Percentiles rank a stretch among this genome's conserved stretches.
Conservation (phyloP, 2,329 filamentous ascomycete genomes). For the Thyridium curvatum region DNA sequence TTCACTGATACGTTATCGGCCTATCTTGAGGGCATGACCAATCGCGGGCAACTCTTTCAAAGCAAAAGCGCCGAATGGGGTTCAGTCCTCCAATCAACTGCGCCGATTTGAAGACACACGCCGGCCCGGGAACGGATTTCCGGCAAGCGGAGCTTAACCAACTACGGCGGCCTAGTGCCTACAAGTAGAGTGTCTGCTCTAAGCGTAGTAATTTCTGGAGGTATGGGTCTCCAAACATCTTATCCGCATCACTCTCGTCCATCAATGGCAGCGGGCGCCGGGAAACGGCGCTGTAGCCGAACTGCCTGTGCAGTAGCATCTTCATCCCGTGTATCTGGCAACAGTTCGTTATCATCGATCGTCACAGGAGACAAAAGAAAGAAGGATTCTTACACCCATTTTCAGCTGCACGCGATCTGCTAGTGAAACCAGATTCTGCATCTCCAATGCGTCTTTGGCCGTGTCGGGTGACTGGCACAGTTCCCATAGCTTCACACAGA, state of each 20-base stretch:
- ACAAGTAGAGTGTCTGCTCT: too few relatives aligned
- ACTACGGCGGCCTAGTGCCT: too few relatives aligned
- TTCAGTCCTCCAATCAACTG: too few relatives aligned
- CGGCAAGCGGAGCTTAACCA: too few relatives aligned
- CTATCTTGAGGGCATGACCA: too few relatives aligned
- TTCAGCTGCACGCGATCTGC: slow-evolving; percentile 13
- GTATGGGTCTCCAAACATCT: slow-evolving; percentile 5
- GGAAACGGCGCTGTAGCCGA: slow-evolving; percentile 11
- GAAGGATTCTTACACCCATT: slow-evolving; percentile 7
- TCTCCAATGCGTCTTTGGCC: slow-evolving; percentile 8
- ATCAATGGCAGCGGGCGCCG: slow-evolving; percentile 13
- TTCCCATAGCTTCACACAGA: slow-evolving; percentile 11
- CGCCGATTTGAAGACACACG: too few relatives aligned
- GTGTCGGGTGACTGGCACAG: slow-evolving; percentile 2
- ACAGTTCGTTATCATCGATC: background rate
- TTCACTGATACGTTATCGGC: too few relatives aligned
- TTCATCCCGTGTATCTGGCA: slow-evolving; percentile 15
- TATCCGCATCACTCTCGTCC: slow-evolving; percentile 8
- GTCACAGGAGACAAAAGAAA: background rate
- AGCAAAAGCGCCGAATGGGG: too few relatives aligned
- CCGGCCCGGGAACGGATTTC: too few relatives aligned
- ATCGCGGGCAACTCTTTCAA: too few relatives aligned
- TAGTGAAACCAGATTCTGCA: slow-evolving; percentile 12
- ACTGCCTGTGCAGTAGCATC: slow-evolving; percentile 10
- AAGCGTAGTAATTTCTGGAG: background rate